Evolutionary conservation across 805 yeast species (phyloP).

Genomic region (Pichia nanzhaoensis): DNA sequence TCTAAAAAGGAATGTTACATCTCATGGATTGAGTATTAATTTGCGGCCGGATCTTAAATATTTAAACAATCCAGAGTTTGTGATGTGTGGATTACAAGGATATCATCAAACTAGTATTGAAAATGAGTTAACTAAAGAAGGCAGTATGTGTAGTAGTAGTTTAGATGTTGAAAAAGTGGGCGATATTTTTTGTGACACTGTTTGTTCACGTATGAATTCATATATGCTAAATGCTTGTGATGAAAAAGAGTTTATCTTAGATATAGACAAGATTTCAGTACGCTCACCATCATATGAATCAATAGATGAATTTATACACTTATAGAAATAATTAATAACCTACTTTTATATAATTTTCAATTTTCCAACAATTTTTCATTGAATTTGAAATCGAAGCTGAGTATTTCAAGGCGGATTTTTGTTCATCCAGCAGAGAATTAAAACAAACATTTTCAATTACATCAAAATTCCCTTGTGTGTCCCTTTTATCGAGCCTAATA

Average conservation of each 20-base stretch:
- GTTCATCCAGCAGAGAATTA: no score
- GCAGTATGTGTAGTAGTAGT: slow-evolving; percentile 6
- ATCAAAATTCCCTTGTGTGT: background rate
- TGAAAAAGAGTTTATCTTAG: background rate
- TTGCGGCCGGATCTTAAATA: slow-evolving; percentile 64
- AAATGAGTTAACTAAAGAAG: slow-evolving; percentile 17
- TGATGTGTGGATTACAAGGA: slow-evolving; percentile 80
- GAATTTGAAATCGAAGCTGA: no score
- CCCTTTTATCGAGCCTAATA: background rate
- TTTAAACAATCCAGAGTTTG: slow-evolving; percentile 53
- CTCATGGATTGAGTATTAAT: slow-evolving; percentile 86
- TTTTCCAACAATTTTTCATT: slow-evolving; percentile 3
- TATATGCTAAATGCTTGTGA: slow-evolving; percentile 4
- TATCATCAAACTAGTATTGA: slow-evolving; percentile 49
- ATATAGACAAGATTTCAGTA: background rate
- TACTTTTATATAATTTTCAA: slow-evolving; percentile 2
- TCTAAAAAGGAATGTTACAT: slow-evolving; percentile 73
- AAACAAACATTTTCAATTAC: background rate
- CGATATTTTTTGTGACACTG: slow-evolving; percentile 35
- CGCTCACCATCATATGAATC: background rate
- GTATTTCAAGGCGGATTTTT: no score
- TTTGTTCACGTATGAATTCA: slow-evolving; percentile 26
- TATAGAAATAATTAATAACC: background rate
- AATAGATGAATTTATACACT: background rate
- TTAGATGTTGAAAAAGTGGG: slow-evolving; percentile 31